Percentiles rank a stretch among this genome's conserved stretches.
Evolutionary conservation across 2,329 filamentous ascomycete species (phyloP).

Genomic region (Pyrenochaeta sp.): DNA sequence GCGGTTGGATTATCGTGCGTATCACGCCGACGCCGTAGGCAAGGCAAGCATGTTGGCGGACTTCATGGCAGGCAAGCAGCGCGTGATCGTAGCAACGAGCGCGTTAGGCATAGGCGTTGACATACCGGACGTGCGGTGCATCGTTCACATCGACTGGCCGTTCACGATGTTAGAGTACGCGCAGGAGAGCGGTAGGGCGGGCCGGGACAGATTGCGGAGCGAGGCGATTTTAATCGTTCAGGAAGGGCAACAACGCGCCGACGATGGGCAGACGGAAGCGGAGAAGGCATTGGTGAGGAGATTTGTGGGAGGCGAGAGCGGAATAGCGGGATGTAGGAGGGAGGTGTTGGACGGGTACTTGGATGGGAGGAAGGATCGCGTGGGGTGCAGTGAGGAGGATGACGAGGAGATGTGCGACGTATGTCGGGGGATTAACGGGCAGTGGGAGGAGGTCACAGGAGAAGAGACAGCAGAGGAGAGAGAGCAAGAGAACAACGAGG

Average conservation of each 20-base stretch:
- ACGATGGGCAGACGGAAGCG: constrained; percentile 5
- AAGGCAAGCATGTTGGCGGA: constrained; percentile 13
- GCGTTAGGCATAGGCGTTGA: constrained; percentile 19
- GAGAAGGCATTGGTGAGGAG: constrained; percentile 3
- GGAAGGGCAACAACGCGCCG: constrained; percentile 3
- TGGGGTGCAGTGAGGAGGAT: constrained; percentile 8
- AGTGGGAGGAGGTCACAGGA: too few relatives aligned
- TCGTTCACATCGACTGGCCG: constrained; percentile 13
- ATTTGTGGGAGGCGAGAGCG: constrained; percentile 5
- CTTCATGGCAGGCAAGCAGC: constrained; percentile 7
- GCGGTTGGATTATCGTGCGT: constrained; percentile 9
- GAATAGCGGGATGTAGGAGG: constrained; percentile 4
- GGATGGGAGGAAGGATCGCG: constrained; percentile 5
- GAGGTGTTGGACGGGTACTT: constrained; percentile 16
- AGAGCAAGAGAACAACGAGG: constrained; percentile 3
- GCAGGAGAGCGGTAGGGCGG: constrained; percentile 11
- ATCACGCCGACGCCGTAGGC: constrained; percentile 9
- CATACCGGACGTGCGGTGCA: constrained; percentile 7
- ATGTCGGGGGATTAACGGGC: constrained; percentile 1
- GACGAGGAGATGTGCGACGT: constrained; percentile 14
- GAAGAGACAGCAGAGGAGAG: constrained; percentile 2
- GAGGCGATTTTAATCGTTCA: constrained; percentile 10
- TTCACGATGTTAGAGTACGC: constrained; percentile 11
- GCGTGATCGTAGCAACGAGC: constrained; percentile 17
- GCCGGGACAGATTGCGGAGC: constrained; percentile 4